Evolutionary conservation across 1,139 yeast genomes (phyloP).

Genomic region (Blastobotrys niveus): DNA sequence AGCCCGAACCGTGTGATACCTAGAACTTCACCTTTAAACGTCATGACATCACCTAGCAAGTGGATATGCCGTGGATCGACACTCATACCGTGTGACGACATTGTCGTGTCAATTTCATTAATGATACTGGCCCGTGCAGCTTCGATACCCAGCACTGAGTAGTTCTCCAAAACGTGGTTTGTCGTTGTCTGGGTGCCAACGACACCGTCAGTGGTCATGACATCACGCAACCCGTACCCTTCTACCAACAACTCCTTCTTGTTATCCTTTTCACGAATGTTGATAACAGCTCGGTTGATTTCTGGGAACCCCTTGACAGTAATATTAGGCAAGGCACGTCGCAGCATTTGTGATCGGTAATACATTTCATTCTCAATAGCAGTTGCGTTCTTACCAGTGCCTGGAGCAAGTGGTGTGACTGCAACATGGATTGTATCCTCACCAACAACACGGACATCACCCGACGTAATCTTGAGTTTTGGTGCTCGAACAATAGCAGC

Average conservation of each 20-base stretch:
- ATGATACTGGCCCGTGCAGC: conserved; percentile 94
- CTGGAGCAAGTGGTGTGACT: conserved; percentile 54
- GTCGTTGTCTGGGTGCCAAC: conserved; percentile 82
- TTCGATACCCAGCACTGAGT: conserved; percentile 88
- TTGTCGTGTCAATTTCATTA: conserved; percentile 91
- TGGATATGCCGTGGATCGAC: conserved; percentile 99
- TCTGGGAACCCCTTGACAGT: conserved; percentile 91
- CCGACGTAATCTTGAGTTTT: conserved; percentile 71
- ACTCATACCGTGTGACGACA: conserved; percentile 99
- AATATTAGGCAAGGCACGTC: conserved; percentile 76
- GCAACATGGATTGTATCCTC: conserved; percentile 69
- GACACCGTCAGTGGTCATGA: conserved; percentile 97
- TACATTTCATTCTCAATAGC: conserved; percentile 56
- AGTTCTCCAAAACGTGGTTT: conserved; percentile 88
- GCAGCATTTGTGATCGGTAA: conserved; percentile 83
- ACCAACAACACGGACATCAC: conserved; percentile 67
- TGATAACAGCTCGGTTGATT: conserved; percentile 92
- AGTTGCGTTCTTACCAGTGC: conserved; percentile 39
- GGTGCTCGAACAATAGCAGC: conserved; percentile 79
- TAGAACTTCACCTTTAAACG: conserved; percentile 94
- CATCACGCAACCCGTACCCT: conserved; percentile 94
- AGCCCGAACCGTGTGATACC: conserved; percentile 98
- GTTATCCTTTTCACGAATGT: conserved; percentile 74
- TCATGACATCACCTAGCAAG: conserved; percentile 96
- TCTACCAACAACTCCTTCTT: conserved; percentile 90